Evolutionary conservation across 192 early-diverging fungal genomes (phyloP).

Genomic region (Entomortierella lignicola): DNA sequence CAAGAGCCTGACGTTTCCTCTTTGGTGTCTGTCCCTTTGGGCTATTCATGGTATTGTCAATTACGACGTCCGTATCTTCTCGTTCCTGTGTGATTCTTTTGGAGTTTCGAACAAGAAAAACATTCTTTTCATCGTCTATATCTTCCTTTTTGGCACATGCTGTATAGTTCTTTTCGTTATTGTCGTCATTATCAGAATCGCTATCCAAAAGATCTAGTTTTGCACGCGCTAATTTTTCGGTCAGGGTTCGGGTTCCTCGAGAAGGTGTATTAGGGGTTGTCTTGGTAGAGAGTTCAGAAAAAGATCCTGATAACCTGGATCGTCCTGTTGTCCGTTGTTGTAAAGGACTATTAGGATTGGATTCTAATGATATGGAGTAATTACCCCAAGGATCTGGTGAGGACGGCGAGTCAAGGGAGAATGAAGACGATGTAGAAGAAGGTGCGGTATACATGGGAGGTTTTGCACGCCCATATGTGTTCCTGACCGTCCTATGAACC

Average conservation of each 20-base stretch:
- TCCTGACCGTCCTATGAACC: slow-evolving; percentile 25
- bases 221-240: slow-evolving; percentile 20
- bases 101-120: slow-evolving; percentile 1
- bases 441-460: background rate
- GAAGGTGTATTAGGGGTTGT: slow-evolving; percentile 8
- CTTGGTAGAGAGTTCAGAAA: background rate
- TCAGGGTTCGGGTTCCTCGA: slow-evolving; percentile 12
- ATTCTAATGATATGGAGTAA: background rate
- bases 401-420: slow-evolving; percentile 2
- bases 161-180: background rate
- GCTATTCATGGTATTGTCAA: background rate
- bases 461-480: slow-evolving; percentile 37
- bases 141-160: background rate
- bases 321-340: background rate
- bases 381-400: slow-evolving; percentile 22
- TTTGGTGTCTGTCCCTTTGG: background rate
- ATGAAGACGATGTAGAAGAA: background rate
- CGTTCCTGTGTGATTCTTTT: background rate
- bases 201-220: slow-evolving; percentile 13
- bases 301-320: slow-evolving; percentile 19
- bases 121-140: background rate
- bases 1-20: slow-evolving; percentile 9
- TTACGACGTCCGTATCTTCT: background rate
- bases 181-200: background rate
- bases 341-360: slow-evolving; percentile 2